phyloP scores from a whole-genome alignment of 345 rosid genomes.

The Isatis tinctoria region DNA sequence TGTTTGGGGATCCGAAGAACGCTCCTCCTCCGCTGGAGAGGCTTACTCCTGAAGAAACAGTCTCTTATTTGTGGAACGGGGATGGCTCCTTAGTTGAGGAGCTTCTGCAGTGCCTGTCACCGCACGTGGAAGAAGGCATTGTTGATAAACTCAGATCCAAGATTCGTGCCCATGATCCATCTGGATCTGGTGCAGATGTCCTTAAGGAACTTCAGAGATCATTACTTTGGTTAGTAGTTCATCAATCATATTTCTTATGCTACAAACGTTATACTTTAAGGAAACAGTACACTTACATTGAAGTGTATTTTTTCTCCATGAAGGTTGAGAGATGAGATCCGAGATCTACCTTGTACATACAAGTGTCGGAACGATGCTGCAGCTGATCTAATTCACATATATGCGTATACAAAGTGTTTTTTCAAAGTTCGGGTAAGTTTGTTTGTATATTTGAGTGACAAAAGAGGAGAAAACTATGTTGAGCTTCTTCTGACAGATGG shows the following conservation, averaged over 20 bases:
- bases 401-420: conserved; percentile 86
- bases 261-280: background rate
- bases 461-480: background rate
- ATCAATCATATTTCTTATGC: conserved; percentile 6
- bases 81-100: conserved; percentile 87
- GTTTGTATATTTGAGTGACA: conserved; percentile 1
- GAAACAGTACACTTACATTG: background rate
- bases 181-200: conserved; percentile 49
- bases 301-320: conserved; percentile 9
- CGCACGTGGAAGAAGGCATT: conserved; percentile 55
- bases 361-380: conserved; percentile 98
- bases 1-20: conserved; percentile 85
- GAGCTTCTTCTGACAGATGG: conserved; percentile 14
- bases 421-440: conserved; percentile 69
- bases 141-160: conserved; percentile 70
- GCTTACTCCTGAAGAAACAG: conserved; percentile 72
- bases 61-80: conserved; percentile 80
- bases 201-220: conserved; percentile 75
- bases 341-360: conserved; percentile 82
- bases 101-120: conserved; percentile 77
- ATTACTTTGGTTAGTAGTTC: conserved; percentile 77
- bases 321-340: conserved; percentile 97
- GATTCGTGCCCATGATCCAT: conserved; percentile 69
- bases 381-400: conserved; percentile 92
- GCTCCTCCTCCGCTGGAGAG: conserved; percentile 96